Base-by-base conservation (phyloP, 768 basidiomycete genomes). In the Amyloporia xantha region DNA sequence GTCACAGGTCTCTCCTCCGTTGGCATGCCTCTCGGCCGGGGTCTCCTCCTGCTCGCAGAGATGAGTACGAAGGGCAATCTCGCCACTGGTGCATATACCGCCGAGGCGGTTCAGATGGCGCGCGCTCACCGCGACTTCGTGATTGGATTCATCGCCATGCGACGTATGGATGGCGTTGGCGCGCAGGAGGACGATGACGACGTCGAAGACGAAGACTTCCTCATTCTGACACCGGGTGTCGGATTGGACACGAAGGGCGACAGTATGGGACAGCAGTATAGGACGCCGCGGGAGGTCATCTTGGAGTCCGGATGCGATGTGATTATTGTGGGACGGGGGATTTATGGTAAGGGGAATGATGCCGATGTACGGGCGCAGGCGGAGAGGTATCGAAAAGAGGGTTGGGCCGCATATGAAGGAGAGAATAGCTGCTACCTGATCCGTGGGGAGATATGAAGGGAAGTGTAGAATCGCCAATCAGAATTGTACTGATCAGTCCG, bases 261-360 rank as follows among this genome's bases (percentile, higher is more conserved):
- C 64, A 68, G 70, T 9, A 85, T 93, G 84, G 96, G 94, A 15
- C 95, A 98, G 67, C 92, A 96, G 65, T 98, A 98, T 66, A 74
- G 91, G 48, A 92, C 93, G 3, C 96, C 96, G 1, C 68, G 76
- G 26, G 76, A 94, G 63, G 94, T 94, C 21, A 71, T 99, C 24
- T 62, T 78, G 15, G 81, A 86, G 39, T 78, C 77, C 39, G 94
- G 92, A 24, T 90, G 90, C 64, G 96, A 99, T 68, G 78, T 98
- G 19, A 98, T 98, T 62, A 98, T 99, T 51, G 96, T 99, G 40
- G 96, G 96, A 24, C 74, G 96, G 51, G 96, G 96, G 0, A 84
- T 99, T 33, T 94, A 96, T 65, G 91, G 89, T 17, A 71, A 76
- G 39, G 71, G 72, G 12, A 69, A 68, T 26, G 67, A 69, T 20